Evolutionary conservation across 306 rosid species (phyloP).

Genomic region (Mimosa pudica): DNA sequence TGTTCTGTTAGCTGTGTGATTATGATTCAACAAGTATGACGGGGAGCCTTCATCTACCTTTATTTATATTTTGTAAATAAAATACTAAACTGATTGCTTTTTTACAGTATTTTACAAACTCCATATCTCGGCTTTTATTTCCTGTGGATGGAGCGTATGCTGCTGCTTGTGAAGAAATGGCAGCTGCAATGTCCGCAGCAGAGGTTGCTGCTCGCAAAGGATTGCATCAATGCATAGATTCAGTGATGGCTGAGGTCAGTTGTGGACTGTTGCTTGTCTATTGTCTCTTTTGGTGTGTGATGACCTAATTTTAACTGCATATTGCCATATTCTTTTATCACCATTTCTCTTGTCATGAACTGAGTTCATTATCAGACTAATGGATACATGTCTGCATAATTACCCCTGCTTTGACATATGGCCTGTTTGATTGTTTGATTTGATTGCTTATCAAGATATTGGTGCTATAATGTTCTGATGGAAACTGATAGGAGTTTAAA

Average conservation of each 20-base stretch:
- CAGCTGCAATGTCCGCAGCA: slow-evolving; percentile 94
- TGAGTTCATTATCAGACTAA: background rate
- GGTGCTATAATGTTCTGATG: background rate
- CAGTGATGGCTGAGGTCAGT: slow-evolving; percentile 99
- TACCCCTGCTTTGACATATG: slow-evolving; percentile 7
- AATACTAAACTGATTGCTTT: slow-evolving; percentile 39
- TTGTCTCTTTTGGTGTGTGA: background rate
- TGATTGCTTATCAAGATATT: slow-evolving; percentile 10
- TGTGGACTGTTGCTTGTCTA: background rate
- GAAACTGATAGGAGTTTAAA: too few species aligned
- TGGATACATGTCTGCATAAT: slow-evolving; percentile 22
- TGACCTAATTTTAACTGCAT: background rate
- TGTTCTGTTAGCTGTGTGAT: slow-evolving; percentile 98
- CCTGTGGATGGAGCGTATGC: slow-evolving; percentile 99
- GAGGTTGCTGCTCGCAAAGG: slow-evolving; percentile 97
- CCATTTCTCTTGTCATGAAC: background rate
- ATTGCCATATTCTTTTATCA: background rate
- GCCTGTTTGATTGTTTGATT: slow-evolving; percentile 6
- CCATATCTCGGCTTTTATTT: slow-evolving; percentile 90
- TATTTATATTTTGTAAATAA: slow-evolving; percentile 23
- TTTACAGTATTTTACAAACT: slow-evolving; percentile 82
- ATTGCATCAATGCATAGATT: slow-evolving; percentile 86
- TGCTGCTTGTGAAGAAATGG: slow-evolving; percentile 97
- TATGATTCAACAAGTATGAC: slow-evolving; percentile 86
- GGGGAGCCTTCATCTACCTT: slow-evolving; percentile 33